Base-by-base conservation (phyloP, 176 grass and related monocot genomes). In the Eragrostis curvula region DNA sequence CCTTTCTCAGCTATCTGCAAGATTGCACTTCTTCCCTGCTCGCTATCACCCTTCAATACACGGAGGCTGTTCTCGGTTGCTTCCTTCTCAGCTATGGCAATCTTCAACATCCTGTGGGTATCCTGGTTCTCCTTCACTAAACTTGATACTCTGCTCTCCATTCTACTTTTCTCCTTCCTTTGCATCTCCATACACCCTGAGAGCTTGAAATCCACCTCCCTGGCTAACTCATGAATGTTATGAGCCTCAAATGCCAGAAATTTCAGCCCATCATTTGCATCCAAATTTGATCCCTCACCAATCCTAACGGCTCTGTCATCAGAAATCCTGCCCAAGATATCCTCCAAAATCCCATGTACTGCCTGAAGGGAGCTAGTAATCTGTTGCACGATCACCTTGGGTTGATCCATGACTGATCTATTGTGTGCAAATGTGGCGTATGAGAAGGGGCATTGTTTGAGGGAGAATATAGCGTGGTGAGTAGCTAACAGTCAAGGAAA, bases 1-100 rank as follows among this genome's bases (percentile, higher is more conserved):
- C 90, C 90, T 67, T 86, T 97, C 69, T 74, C 90, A 50, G 94
- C 94, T 78, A 93, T 89, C 71, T 97, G 90, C 77, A 93, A 50
- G 28, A 97, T 93, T 32, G 52, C 55, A 40, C 85, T 79, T 84
- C 29, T 93, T 42, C 78, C 88, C 45, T 89, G 88, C 25, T 97
- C 86, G 8, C 8, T 63, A 0, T 77, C 66, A 3, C 12, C 86
- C 81, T 85, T 91, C 52, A 79, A n/a, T 28, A 17, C 77, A 69
- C 60, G 68, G 52, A 89, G 79, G 64, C 58, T 92, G 30, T 86
- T 92, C 66, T 92, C 82, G 6, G 29, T 41, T 0, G 70, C 85
- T 60, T 97, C 90, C 83, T 93, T 93, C 77, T 91, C 90, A 30
- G 71, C 42, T 14, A 97, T 39, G 12, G 94, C 86, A 50, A 85